Percentiles rank a stretch among this genome's conserved stretches.
phyloP scores from a whole-genome alignment of 139 green algal genomes.

The Chlamydomonas sp. region DNA sequence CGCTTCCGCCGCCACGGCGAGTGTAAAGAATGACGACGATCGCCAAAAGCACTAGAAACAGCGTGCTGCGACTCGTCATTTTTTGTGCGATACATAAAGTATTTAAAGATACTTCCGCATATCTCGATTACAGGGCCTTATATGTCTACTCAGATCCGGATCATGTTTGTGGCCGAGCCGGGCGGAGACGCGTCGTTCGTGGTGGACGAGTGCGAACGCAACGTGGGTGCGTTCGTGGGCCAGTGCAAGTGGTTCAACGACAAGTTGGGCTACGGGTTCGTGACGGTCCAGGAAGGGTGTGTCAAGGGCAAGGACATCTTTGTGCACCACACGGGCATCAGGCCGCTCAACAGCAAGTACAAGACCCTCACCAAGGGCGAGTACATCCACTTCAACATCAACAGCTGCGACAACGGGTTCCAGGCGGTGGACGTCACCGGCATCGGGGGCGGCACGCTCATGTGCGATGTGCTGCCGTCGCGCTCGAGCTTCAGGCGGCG shows the following conservation, averaged over 20 bases:
- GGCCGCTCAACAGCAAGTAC: constrained; percentile 15
- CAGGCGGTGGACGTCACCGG: constrained; percentile 17
- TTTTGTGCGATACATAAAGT: too few relatives aligned
- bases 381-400: constrained; percentile 21
- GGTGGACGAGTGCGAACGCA: constrained; percentile 4
- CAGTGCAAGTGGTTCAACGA: constrained; percentile 14
- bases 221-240: neutral
- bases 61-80: too few relatives aligned
- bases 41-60: too few relatives aligned
- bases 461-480: constrained; percentile 13
- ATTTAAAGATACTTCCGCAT: too few relatives aligned
- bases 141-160: too few relatives aligned
- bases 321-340: constrained; percentile 16
- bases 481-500: too few relatives aligned
- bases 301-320: constrained; percentile 8
- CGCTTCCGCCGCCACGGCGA: too few relatives aligned
- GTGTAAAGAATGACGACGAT: too few relatives aligned
- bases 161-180: too few relatives aligned
- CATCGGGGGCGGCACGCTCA: constrained; percentile 6
- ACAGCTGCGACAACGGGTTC: neutral
- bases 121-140: too few relatives aligned
- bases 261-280: constrained; percentile 14
- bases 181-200: too few relatives aligned
- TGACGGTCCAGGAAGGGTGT: neutral
- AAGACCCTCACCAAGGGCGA: constrained; percentile 9